Base-by-base conservation (phyloP, 1,139 yeast species). In the Yamadazyma diddensiae region DNA sequence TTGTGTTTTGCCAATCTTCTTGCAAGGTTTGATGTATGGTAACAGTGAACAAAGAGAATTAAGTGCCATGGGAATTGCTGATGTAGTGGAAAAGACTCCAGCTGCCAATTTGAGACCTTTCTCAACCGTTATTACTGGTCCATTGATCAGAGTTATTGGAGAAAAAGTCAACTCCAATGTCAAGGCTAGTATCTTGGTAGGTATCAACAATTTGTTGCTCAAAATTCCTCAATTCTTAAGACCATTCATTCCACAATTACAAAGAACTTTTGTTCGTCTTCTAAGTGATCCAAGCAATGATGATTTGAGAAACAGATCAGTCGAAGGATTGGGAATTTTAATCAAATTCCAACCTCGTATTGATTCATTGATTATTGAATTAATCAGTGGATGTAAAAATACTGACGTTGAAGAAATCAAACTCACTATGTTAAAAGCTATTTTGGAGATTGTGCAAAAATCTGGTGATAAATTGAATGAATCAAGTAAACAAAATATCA, bases 11-110 rank as follows among this genome's bases (percentile, higher is more conserved):
- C 98, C 98, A 17, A 77, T 94, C 35, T 92, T 94, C 66, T 68
- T 88, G 48, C 97, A 92, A 57, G 98, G 97, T 40, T 75, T 94
- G 49, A 86, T 92, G 94, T 87, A 88, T 59, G 99, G 98, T 46
- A 76, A 76, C 34, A 70, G 79, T 39, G 92, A 82, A 30, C 92
- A 84, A 52, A 81, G 90, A 59, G 97, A 90, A 57, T 64, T 70
- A 19, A 77, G 97, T 21, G 97, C 98, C 0, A 62, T 81, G 50
- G 97, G 88, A 40, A 86, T 94, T 53, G 94, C 95, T 7, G 94
- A 83, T 50, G 66, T 92, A 41, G 84, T 90, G 36, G 85, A 82
- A 33, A 81, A 88, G 53, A 86, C 97, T 0, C 94, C 95, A 21
- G 79, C 94, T 5, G 77, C 74, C 20, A 74, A 75, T 46, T 75